phyloP scores from a whole-genome alignment of 2,329 filamentous ascomycete genomes.

The Penicillium sp. region DNA sequence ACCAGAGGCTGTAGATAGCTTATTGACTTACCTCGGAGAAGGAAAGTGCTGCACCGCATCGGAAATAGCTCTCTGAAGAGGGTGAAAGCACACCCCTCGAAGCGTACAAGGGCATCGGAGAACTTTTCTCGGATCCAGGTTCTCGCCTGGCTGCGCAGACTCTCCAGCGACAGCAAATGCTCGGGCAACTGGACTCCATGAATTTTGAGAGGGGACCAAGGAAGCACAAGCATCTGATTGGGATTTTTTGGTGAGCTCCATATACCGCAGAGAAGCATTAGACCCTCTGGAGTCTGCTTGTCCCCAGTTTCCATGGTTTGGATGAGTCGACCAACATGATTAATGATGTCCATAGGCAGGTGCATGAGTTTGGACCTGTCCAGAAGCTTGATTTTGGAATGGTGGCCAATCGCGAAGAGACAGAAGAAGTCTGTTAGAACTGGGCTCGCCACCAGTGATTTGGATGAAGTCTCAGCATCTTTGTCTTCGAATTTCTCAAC shows the following conservation, averaged over 20 bases:
- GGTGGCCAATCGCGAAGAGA: slow-evolving; percentile 4
- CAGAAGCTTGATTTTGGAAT: slow-evolving; percentile 1
- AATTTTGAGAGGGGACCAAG: slow-evolving; percentile 6
- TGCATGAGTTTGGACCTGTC: neutral
- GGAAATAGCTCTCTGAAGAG: slow-evolving; percentile 1
- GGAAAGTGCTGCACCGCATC: neutral
- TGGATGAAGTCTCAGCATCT: neutral
- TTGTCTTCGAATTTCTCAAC: neutral
- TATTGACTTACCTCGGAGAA: slow-evolving; percentile 1
- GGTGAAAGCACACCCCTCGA: neutral
- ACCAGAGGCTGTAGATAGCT: neutral
- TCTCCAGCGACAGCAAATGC: neutral
- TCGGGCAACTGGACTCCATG: neutral
- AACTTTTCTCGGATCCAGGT: slow-evolving; percentile 2
- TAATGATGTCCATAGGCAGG: slow-evolving; percentile 3
- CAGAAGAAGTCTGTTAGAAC: slow-evolving; percentile 5
- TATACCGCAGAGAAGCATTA: slow-evolving; percentile 6
- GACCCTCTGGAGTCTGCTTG: neutral
- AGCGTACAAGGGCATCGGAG: neutral
- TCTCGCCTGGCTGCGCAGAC: slow-evolving; percentile 1
- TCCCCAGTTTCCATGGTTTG: neutral
- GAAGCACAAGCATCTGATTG: neutral
- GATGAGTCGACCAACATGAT: slow-evolving; percentile 1
- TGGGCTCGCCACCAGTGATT: neutral
- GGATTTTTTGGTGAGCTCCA: slow-evolving; percentile 4